Evolutionary conservation across 495 filamentous ascomycete species (phyloP).

Genomic region (Alectoria sarmentosa): DNA sequence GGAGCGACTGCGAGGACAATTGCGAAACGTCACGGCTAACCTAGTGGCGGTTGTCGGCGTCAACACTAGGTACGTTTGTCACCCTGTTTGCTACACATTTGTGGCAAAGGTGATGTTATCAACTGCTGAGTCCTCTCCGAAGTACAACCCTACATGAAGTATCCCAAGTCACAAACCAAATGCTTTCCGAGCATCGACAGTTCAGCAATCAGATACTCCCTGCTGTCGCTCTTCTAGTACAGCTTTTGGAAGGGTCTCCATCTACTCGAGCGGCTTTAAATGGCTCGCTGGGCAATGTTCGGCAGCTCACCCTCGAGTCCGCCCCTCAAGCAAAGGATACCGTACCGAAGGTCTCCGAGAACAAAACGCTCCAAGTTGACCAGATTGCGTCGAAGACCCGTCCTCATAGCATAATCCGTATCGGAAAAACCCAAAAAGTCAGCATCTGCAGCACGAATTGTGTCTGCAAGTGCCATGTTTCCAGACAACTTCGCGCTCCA

Average conservation of each 20-base stretch:
- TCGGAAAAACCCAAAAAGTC: background rate
- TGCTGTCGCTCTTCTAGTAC: background rate
- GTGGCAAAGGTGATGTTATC: background rate
- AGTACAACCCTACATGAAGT: background rate
- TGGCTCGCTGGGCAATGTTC: background rate
- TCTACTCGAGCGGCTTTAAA: background rate
- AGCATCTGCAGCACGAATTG: background rate
- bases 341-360: background rate
- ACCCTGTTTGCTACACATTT: background rate
- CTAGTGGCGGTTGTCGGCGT: background rate
- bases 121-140: background rate
- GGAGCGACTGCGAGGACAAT: conserved; percentile 2
- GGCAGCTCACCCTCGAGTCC: background rate
- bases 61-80: background rate
- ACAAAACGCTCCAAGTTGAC: too few species aligned
- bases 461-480: background rate
- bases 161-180: background rate
- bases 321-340: background rate
- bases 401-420: background rate
- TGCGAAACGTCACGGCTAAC: background rate
- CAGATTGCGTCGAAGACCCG: background rate
- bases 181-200: background rate
- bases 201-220: background rate
- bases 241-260: conserved; percentile 4
- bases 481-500: background rate